Conservation (phyloP, 352 stramenopile species). For the Saprolegnia parasitica region DNA sequence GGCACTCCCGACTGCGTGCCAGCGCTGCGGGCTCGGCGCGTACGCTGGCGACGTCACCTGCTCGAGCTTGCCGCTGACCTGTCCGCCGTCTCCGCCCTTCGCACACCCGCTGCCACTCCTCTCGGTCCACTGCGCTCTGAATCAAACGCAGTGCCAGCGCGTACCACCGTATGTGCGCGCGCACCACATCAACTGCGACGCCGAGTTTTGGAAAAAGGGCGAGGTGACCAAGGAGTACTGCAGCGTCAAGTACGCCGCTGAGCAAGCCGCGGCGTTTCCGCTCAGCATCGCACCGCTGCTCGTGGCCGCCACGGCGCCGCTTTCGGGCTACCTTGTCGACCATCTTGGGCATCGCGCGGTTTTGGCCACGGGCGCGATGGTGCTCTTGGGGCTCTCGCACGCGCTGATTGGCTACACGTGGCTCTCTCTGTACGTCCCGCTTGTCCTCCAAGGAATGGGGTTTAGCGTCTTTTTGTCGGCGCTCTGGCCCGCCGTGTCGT, state of each 20-base stretch:
- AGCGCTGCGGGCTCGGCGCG: constrained; percentile 49
- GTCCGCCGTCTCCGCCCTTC: constrained; percentile 62
- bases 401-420: constrained; percentile 70
- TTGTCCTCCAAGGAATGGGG: constrained; percentile 87
- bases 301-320: constrained; percentile 80
- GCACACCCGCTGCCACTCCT: constrained; percentile 67
- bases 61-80: constrained; percentile 40
- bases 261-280: constrained; percentile 59
- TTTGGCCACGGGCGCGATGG: constrained; percentile 67
- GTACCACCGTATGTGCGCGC: constrained; percentile 51
- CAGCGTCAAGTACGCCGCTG: constrained; percentile 54
- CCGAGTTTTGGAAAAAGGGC: constrained; percentile 61
- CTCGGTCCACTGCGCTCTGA: constrained; percentile 51
- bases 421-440: constrained; percentile 72
- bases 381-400: constrained; percentile 82
- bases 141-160: constrained; percentile 57
- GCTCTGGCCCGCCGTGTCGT: constrained; percentile 90
- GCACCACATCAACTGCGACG: constrained; percentile 73
- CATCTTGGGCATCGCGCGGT: constrained; percentile 79
- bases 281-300: constrained; percentile 93
- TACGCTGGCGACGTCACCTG: constrained; percentile 57
- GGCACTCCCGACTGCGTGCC: constrained; percentile 44
- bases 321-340: constrained; percentile 90
- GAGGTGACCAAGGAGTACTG: constrained; percentile 60
- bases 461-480: constrained; percentile 91